These are phyloP conservation scores for Bifiguratus adelaidae DNA, from an alignment of 192 early-diverging fungal species.

Conservation along the genomic window DNA sequence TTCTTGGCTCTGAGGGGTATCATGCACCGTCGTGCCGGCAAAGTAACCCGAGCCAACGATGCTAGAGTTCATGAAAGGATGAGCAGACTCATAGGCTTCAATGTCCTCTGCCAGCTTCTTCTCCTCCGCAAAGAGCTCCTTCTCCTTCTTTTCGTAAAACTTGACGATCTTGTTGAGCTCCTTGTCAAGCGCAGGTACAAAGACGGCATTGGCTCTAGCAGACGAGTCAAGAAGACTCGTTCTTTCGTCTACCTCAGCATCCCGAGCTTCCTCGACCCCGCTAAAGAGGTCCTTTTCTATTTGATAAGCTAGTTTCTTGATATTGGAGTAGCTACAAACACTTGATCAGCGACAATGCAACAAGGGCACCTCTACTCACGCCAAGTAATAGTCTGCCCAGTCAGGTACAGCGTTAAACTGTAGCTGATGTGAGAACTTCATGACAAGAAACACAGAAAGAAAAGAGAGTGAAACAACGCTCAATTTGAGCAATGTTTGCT, in stretches of 20 bases:
- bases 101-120: constrained; percentile 29
- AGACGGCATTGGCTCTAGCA: constrained; percentile 33
- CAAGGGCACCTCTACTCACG: constrained; percentile 31
- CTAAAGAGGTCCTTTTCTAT: constrained; percentile 56
- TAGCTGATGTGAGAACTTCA: constrained; percentile 82
- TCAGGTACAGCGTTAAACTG: constrained; percentile 73
- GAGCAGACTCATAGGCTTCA: background rate
- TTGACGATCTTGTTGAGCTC: constrained; percentile 74
- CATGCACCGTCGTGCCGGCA: background rate
- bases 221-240: constrained; percentile 22
- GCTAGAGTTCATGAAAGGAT: background rate
- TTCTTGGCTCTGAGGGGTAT: too few relatives aligned
- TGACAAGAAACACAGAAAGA: too few relatives aligned
- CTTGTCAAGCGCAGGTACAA: constrained; percentile 67
- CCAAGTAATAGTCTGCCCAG: constrained; percentile 57
- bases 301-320: constrained; percentile 70
- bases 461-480: too few relatives aligned
- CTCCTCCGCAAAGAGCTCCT: constrained; percentile 61
- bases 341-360: too few relatives aligned
- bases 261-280: constrained; percentile 8
- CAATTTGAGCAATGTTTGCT: too few relatives aligned
- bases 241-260: constrained; percentile 23
- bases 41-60: background rate
- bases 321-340: constrained; percentile 48
- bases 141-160: constrained; percentile 81